These are phyloP conservation scores for Pterocarpus macrocarpus DNA, from an alignment of 306 rosid genomes.

Conservation along the genomic window DNA sequence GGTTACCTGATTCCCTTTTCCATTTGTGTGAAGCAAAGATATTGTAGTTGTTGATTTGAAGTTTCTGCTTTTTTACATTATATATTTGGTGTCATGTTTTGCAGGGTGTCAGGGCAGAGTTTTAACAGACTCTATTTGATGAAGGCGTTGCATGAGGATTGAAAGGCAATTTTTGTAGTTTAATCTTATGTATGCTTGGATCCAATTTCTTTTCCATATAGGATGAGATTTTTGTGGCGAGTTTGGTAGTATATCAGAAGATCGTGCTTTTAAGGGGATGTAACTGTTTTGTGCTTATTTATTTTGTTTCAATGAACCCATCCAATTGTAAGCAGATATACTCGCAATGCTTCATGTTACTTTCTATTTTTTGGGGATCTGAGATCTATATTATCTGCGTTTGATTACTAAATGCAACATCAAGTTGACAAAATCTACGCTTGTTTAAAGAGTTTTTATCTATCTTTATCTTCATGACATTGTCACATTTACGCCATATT, in stretches of 20 bases:
- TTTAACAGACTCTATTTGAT: slow-evolving; percentile 82
- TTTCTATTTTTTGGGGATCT: background rate
- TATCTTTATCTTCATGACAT: no score
- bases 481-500: no score
- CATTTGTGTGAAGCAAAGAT: slow-evolving; percentile 5
- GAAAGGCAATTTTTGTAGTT: slow-evolving; percentile 38
- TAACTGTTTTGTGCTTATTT: slow-evolving; percentile 15
- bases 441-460: no score
- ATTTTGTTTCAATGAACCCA: slow-evolving; percentile 14
- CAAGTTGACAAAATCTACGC: background rate
- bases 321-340: slow-evolving; percentile 31
- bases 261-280: slow-evolving; percentile 15
- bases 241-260: slow-evolving; percentile 13
- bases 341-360: background rate
- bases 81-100: slow-evolving; percentile 34
- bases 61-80: slow-evolving; percentile 8
- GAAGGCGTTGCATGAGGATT: slow-evolving; percentile 84
- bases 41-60: slow-evolving; percentile 7
- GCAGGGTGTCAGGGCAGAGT: slow-evolving; percentile 92
- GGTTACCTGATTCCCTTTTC: background rate
- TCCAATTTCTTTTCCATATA: slow-evolving; percentile 28
- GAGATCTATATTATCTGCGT: background rate
- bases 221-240: slow-evolving; percentile 25
- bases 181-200: slow-evolving; percentile 31
- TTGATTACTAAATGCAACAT: slow-evolving; percentile 20